A percentile compares a stretch with the other conserved stretches of the same genome.
These are phyloP conservation scores for Saccharomyces hybrid DNA, from an alignment of 1,139 yeast genomes.

Conservation along the genomic window DNA sequence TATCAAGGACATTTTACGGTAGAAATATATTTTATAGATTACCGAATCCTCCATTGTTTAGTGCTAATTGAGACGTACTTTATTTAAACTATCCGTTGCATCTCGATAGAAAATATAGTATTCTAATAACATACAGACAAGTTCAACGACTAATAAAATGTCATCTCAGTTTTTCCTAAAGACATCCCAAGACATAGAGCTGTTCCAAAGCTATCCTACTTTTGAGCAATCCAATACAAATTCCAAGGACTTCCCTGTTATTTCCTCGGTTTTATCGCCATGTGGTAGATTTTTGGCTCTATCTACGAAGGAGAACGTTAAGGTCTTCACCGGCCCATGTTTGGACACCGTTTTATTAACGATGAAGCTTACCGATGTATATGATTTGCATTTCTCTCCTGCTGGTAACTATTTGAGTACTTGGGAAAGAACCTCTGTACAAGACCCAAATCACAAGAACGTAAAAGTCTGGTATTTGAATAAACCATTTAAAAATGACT, in stretches of 20 bases:
- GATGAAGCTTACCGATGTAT: constrained; percentile 53
- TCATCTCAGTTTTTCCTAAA: constrained; percentile 32
- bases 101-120: background rate
- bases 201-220: constrained; percentile 34
- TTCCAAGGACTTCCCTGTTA: constrained; percentile 40
- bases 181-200: constrained; percentile 29
- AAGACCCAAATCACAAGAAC: constrained; percentile 58
- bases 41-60: background rate
- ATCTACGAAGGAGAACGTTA: constrained; percentile 49
- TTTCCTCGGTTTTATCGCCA: constrained; percentile 37
- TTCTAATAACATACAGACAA: background rate
- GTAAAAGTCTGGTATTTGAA: constrained; percentile 63
- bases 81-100: background rate
- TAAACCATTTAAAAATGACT: constrained; percentile 21
- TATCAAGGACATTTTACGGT: background rate
- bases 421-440: constrained; percentile 82
- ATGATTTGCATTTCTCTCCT: constrained; percentile 82
- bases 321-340: constrained; percentile 49
- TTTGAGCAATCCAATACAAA: constrained; percentile 33
- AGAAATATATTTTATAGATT: background rate
- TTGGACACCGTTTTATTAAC: constrained; percentile 39
- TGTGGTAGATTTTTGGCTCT: constrained; percentile 52
- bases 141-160: constrained; percentile 14
- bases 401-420: constrained; percentile 76
- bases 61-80: background rate